Evolutionary conservation across 106 monocot genomes (phyloP), one percentile per base, ranked within the genome.

Genomic region (Dendrobium nobile): DNA sequence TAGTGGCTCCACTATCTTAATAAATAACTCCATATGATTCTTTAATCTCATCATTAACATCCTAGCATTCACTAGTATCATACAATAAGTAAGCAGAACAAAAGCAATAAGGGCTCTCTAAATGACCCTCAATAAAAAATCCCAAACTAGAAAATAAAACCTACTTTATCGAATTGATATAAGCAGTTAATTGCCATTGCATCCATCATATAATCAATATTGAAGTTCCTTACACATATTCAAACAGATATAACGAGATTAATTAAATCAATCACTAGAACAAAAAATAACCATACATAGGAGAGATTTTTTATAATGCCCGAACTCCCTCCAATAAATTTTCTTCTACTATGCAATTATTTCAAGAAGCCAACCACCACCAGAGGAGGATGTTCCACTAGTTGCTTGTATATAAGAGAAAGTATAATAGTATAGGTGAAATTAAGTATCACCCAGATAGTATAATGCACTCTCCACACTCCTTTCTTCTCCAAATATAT

Each of bases 101-200:
- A 47, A 48, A 22, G 26, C 10, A 48, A 27, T 4, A 48, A 11
- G 9, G 13, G 19, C 40, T n/a, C 74, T 42, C 43, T 8, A 6
- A 61, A 37, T 31, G 16, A 70, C 37, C 33, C 33, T 70, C 70
- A 70, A 70, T 22, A 76, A 24, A 27, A 76, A n/a, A 4, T 10
- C 26, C 17, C 4, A 47, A 47, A 47, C 45, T 26, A 48, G 47
- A 24, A 76, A 41, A 15, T 42, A 73, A 75, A 27, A 76, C 76
- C 76, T 76, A 26, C 47, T 76, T 48, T 20, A 76, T 76, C 7
- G 47, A 47, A 24, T 48, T 76, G 76, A 76, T 27, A 76, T 76
- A 27, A 48, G 27, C 48, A 47, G 17, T 7, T 2, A 48, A 76
- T 76, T 76, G 45, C 76, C 45, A 48, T 48, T 76, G 76, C 48